Conservation (phyloP, 2,329 filamentous ascomycete species). For the Teratosphaeria pseudoeucalypti region DNA sequence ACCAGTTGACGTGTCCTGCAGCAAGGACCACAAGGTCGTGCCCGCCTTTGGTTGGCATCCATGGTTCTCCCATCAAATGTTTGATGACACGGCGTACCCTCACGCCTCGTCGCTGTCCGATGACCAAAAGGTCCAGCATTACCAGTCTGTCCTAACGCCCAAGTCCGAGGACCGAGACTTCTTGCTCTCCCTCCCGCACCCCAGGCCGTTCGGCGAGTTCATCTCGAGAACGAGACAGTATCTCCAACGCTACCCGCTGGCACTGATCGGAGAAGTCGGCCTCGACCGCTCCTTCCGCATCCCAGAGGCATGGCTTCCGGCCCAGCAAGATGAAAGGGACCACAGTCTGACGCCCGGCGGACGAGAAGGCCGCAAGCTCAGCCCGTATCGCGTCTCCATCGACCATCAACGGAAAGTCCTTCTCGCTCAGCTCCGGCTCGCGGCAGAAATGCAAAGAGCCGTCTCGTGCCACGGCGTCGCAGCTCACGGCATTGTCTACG, state of each 20-base stretch:
- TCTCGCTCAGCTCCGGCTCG: slow-evolving; percentile 58
- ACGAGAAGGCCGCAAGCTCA: slow-evolving; percentile 57
- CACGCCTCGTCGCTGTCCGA: slow-evolving; percentile 26
- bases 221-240: slow-evolving; percentile 45
- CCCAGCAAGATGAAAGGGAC: slow-evolving; percentile 32
- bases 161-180: slow-evolving; percentile 42
- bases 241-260: slow-evolving; percentile 48
- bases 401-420: slow-evolving; percentile 59
- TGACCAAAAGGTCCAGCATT: slow-evolving; percentile 47
- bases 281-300: slow-evolving; percentile 69
- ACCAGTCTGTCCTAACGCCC: slow-evolving; percentile 53
- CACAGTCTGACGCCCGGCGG: slow-evolving; percentile 54
- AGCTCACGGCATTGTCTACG: slow-evolving; percentile 60
- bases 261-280: slow-evolving; percentile 67
- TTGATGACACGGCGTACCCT: slow-evolving; percentile 43
- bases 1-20: slow-evolving; percentile 3
- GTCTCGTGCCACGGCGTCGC: slow-evolving; percentile 67
- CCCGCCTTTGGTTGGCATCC: slow-evolving; percentile 83
- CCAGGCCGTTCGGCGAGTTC: slow-evolving; percentile 49
- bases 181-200: slow-evolving; percentile 47
- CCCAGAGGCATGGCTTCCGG: slow-evolving; percentile 47
- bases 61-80: slow-evolving; percentile 74
- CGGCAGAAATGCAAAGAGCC: slow-evolving; percentile 54
- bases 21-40: slow-evolving; percentile 39
- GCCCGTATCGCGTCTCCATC: slow-evolving; percentile 56